A percentile compares a stretch with the other conserved stretches of the same genome.
Conservation (phyloP, 345 rosid species). For the Mallotus nudiflorus region DNA sequence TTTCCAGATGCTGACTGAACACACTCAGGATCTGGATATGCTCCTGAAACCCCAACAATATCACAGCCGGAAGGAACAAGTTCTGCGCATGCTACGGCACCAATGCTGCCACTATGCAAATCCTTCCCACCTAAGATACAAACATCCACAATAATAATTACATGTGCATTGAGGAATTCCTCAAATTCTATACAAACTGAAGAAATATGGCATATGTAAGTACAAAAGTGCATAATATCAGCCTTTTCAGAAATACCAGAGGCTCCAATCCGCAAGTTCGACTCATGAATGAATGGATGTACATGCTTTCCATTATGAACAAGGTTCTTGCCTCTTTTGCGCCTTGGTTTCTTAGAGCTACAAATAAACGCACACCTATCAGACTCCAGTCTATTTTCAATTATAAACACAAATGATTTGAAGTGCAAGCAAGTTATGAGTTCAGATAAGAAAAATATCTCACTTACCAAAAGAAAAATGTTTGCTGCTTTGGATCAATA, state of each 20-base stretch:
- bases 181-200: not conserved
- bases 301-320: slow-evolving; percentile 62
- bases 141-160: slow-evolving; percentile 36
- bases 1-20: slow-evolving; percentile 64
- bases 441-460: not conserved
- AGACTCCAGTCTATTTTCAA: slow-evolving; percentile 9
- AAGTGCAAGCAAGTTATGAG: slow-evolving; percentile 12
- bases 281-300: slow-evolving; percentile 52
- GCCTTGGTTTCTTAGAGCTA: slow-evolving; percentile 74
- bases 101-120: slow-evolving; percentile 34
- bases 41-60: slow-evolving; percentile 55
- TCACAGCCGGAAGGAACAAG: slow-evolving; percentile 39
- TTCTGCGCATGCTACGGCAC: slow-evolving; percentile 41
- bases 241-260: slow-evolving; percentile 56
- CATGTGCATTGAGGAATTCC: not conserved
- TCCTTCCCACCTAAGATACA: slow-evolving; percentile 44
- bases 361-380: slow-evolving; percentile 11
- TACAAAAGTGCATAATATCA: slow-evolving; percentile 46
- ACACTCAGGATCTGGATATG: slow-evolving; percentile 63
- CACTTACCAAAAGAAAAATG: slow-evolving; percentile 77
- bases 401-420: slow-evolving; percentile 11
- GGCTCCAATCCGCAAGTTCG: slow-evolving; percentile 42
- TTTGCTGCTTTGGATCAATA: slow-evolving; percentile 90
- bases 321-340: slow-evolving; percentile 51
- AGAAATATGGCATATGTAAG: too few species aligned